These are phyloP conservation scores for Colletotrichum endophyticum DNA, from an alignment of 2,329 filamentous ascomycete species.

Conservation along the genomic window DNA sequence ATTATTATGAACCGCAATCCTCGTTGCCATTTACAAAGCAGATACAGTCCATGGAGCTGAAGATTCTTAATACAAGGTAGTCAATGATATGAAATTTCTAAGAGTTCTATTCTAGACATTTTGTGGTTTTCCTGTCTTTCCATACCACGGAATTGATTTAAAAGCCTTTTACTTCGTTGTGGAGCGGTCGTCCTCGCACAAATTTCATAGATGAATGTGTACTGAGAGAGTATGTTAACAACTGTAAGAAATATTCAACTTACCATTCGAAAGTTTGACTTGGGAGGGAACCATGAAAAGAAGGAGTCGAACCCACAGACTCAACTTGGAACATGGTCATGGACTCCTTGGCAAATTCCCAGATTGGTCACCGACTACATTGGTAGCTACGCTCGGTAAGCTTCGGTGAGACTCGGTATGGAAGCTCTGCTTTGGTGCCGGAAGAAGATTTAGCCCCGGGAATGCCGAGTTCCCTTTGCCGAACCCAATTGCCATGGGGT, in stretches of 20 bases:
- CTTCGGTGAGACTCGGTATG: background rate
- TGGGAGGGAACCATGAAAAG: background rate
- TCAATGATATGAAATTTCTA: too few species aligned
- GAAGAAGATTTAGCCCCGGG: slow-evolving; percentile 14
- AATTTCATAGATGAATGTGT: too few species aligned
- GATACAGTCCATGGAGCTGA: too few species aligned
- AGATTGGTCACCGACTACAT: background rate
- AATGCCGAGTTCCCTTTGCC: slow-evolving; percentile 1
- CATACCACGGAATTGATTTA: too few species aligned
- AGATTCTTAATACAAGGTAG: too few species aligned
- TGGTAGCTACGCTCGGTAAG: background rate
- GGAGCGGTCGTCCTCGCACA: too few species aligned
- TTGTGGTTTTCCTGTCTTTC: too few species aligned
- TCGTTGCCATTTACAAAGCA: background rate
- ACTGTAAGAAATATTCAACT: fast-evolving
- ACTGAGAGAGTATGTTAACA: too few species aligned
- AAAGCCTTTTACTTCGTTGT: too few species aligned
- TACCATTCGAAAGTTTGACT: background rate
- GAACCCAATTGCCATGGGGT: slow-evolving; percentile 19
- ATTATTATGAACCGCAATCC: background rate
- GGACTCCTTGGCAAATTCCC: background rate
- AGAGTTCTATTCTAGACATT: too few species aligned
- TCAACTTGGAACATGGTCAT: too few species aligned
- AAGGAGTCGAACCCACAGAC: background rate
- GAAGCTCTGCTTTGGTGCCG: background rate